These are phyloP conservation scores for Pelagophyceae sp. DNA, from an alignment of 352 stramenopile genomes.

Conservation along the genomic window DNA sequence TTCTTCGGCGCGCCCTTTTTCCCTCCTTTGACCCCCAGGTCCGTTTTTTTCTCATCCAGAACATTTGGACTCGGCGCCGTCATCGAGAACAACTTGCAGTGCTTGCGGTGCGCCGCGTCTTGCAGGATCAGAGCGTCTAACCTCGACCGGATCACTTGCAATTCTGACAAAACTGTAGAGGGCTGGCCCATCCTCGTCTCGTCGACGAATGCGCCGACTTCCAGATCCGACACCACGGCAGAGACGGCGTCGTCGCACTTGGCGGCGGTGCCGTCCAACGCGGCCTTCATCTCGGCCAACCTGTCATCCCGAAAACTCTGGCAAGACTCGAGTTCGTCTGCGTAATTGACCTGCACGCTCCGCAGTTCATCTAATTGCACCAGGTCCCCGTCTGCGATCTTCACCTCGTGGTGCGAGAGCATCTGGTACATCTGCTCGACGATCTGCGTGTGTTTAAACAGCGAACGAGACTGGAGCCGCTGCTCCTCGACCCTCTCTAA, in stretches of 20 bases:
- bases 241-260: conserved; percentile 77
- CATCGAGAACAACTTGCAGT: conserved; percentile 77
- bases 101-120: conserved; percentile 76
- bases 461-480: neutral
- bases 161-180: conserved; percentile 33
- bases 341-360: conserved; percentile 70
- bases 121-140: conserved; percentile 71
- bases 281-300: conserved; percentile 76
- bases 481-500: conserved; percentile 6
- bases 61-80: conserved; percentile 66
- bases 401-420: conserved; percentile 74
- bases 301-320: conserved; percentile 67
- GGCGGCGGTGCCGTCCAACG: conserved; percentile 79
- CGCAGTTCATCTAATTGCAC: conserved; percentile 65
- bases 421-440: conserved; percentile 72
- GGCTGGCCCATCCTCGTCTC: conserved; percentile 68
- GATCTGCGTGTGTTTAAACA: conserved; percentile 28
- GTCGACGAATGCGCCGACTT: conserved; percentile 73
- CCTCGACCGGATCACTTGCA: conserved; percentile 52
- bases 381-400: conserved; percentile 79
- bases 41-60: too few species aligned
- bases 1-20: too few species aligned
- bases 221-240: conserved; percentile 58
- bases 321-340: conserved; percentile 72
- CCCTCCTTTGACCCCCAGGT: too few species aligned